These are phyloP conservation scores for Aaosphaeria pasadenensis DNA, from an alignment of 2,329 filamentous ascomycete species.

Conservation along the genomic window DNA sequence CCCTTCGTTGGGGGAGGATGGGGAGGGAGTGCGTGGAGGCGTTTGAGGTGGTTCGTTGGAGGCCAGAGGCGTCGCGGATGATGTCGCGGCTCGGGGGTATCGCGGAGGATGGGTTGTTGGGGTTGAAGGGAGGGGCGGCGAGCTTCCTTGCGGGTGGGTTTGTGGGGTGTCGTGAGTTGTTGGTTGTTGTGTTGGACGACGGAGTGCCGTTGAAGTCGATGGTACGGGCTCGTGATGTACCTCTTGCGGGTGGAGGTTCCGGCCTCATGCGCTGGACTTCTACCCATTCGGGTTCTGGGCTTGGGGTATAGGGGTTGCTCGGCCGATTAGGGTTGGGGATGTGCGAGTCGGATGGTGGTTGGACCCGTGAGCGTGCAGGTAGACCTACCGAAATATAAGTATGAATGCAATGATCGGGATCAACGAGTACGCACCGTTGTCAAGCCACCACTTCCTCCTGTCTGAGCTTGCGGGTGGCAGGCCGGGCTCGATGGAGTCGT, in stretches of 20 bases:
- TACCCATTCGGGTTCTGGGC: constrained; percentile 82
- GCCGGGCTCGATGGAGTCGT: constrained; percentile 79
- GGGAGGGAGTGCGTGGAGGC: constrained; percentile 32
- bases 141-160: constrained; percentile 22
- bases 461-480: constrained; percentile 63
- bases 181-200: constrained; percentile 3
- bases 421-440: constrained; percentile 55
- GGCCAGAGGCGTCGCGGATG: constrained; percentile 8
- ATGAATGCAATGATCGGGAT: constrained; percentile 17
- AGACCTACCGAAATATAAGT: constrained; percentile 49
- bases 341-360: constrained; percentile 61
- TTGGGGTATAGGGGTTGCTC: constrained; percentile 76
- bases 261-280: constrained; percentile 36
- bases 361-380: constrained; percentile 70
- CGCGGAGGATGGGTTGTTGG: not conserved
- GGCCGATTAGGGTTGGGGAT: constrained; percentile 70
- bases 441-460: constrained; percentile 63
- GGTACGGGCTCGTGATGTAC: constrained; percentile 25
- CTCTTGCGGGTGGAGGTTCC: constrained; percentile 30
- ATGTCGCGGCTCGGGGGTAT: constrained; percentile 16
- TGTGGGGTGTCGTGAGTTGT: not conserved
- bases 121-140: constrained; percentile 27
- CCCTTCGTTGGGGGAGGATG: constrained; percentile 9
- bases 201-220: constrained; percentile 24
- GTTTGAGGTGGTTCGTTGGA: constrained; percentile 18